Conservation (phyloP, 2,329 filamentous ascomycete species). For the Penicillium aurantiogriseum region DNA sequence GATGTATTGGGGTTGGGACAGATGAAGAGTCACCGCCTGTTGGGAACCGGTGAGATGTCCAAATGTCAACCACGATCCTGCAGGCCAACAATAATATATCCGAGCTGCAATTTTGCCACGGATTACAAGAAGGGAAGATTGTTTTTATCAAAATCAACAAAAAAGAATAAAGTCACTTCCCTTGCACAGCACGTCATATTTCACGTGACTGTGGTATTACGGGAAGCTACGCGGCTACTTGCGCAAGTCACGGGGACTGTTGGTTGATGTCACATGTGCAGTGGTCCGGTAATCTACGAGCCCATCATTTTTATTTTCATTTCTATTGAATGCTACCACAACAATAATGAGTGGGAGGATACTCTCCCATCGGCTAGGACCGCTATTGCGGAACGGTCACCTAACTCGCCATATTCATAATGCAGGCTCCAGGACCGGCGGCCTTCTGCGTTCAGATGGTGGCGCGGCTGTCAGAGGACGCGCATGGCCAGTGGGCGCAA, state of each 20-base stretch:
- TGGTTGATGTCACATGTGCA: constrained; percentile 22
- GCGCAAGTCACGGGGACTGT: constrained; percentile 34
- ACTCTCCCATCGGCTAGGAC: constrained; percentile 69
- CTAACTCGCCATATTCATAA: constrained; percentile 64
- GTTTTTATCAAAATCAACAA: constrained; percentile 3
- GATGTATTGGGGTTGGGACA: constrained; percentile 5
- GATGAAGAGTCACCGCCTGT: constrained; percentile 24
- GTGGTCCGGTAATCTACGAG: constrained; percentile 12
- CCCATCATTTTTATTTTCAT: constrained; percentile 10
- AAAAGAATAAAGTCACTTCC: constrained; percentile 18
- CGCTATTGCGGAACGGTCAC: constrained; percentile 62
- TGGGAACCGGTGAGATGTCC: constrained; percentile 6
- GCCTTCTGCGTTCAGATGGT: constrained; percentile 66
- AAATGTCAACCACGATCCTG: constrained; percentile 4
- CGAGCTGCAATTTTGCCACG: neutral
- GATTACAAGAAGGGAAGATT: neutral
- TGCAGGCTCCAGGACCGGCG: constrained; percentile 60
- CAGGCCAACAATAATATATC: neutral
- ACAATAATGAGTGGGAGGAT: constrained; percentile 69
- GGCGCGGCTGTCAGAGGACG: constrained; percentile 61
- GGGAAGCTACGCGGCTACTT: constrained; percentile 31
- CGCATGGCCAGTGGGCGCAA: constrained; percentile 73
- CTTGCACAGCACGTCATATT: constrained; percentile 27
- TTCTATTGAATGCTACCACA: constrained; percentile 38
- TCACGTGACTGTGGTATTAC: constrained; percentile 35